phyloP scores from a whole-genome alignment of 768 basidiomycete genomes.

The Tremella fuciformis region DNA sequence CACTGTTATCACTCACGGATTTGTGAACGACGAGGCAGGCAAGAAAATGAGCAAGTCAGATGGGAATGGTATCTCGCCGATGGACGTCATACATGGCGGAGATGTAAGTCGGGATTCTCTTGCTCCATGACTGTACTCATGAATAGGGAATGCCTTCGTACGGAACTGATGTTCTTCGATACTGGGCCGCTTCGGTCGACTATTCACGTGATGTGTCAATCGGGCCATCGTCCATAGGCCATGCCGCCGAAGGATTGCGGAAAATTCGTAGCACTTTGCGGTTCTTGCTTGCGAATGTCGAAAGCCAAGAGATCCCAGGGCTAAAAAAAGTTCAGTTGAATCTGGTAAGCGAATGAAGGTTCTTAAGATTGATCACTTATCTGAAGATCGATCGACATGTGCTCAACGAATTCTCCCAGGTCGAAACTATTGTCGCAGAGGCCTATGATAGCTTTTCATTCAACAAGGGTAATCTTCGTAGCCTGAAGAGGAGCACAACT shows the following conservation, averaged over 20 bases:
- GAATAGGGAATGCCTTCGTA: slow-evolving; percentile 70
- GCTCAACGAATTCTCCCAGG: slow-evolving; percentile 73
- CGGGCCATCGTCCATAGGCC: slow-evolving; percentile 70
- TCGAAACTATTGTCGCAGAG: slow-evolving; percentile 67
- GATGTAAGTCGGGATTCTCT: slow-evolving; percentile 55
- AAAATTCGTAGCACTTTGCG: slow-evolving; percentile 82
- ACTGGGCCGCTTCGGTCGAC: slow-evolving; percentile 90
- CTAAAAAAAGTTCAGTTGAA: background rate
- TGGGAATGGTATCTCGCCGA: slow-evolving; percentile 84
- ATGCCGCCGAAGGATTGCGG: slow-evolving; percentile 70
- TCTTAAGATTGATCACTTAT: slow-evolving; percentile 6
- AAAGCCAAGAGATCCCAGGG: slow-evolving; percentile 10
- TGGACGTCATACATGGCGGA: slow-evolving; percentile 69
- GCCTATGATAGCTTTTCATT: slow-evolving; percentile 76
- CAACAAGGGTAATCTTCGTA: slow-evolving; percentile 63
- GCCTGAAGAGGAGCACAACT: background rate
- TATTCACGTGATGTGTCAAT: slow-evolving; percentile 85
- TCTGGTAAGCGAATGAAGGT: slow-evolving; percentile 9
- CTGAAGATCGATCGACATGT: slow-evolving; percentile 76
- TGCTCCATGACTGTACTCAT: slow-evolving; percentile 45
- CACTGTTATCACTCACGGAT: slow-evolving; percentile 87
- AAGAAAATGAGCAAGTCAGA: slow-evolving; percentile 97
- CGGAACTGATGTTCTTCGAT: slow-evolving; percentile 78
- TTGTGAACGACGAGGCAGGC: slow-evolving; percentile 86
- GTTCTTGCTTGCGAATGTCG: slow-evolving; percentile 73